Evolutionary conservation across 148 eudicot genomes (phyloP).

Genomic region (Camellia lanceoleosa): DNA sequence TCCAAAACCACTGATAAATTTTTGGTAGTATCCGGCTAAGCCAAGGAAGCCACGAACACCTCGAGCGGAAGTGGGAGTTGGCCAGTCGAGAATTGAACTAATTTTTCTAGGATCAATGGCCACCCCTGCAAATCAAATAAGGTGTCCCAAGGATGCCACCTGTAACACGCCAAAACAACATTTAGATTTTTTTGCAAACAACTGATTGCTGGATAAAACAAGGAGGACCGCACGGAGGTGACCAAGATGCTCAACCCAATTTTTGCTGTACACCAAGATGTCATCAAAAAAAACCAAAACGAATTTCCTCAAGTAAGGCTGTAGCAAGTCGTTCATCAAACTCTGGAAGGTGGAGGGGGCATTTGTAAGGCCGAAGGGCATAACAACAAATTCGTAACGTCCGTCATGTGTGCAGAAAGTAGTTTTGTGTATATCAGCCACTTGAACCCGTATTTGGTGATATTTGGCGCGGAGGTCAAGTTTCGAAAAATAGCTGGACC

Average conservation of each 20-base stretch:
- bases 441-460: not conserved
- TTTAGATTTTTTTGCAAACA: not conserved
- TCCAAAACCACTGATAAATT: not conserved
- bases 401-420: not conserved
- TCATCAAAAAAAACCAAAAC: not conserved
- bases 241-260: not conserved
- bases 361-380: not conserved
- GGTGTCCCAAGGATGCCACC: not conserved
- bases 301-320: not conserved
- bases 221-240: not conserved
- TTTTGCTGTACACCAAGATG: not conserved
- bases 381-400: not conserved
- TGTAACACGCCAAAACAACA: not conserved
- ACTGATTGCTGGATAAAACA: not conserved
- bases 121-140: not conserved
- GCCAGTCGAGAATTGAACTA: not conserved
- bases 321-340: constrained; percentile 5
- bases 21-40: not conserved
- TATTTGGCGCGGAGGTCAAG: not conserved
- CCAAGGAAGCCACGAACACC: constrained; percentile 4
- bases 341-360: not conserved
- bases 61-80: not conserved
- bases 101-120: not conserved
- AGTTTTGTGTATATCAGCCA: not conserved
- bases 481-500: not conserved